Conservation (phyloP, 352 stramenopile species). For the Blastocystis sp. region DNA sequence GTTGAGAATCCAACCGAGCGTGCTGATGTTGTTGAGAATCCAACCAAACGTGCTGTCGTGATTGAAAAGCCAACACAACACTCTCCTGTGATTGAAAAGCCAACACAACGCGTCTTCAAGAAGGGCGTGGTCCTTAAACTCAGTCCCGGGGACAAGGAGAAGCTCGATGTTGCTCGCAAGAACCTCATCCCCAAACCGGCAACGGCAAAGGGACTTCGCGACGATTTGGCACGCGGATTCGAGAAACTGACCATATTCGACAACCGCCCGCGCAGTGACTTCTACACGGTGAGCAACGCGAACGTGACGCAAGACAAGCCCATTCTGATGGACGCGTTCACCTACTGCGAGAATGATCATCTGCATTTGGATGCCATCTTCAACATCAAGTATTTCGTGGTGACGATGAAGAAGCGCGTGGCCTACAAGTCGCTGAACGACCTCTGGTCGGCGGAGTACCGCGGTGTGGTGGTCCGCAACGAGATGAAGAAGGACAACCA, state of each 20-base stretch:
- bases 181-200: not conserved
- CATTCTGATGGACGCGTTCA: slow-evolving; percentile 60
- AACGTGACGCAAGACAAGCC: not conserved
- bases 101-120: not conserved
- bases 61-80: too few species aligned
- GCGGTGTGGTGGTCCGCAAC: not conserved
- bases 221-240: not conserved
- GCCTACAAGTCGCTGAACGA: not conserved
- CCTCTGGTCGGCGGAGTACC: not conserved
- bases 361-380: slow-evolving; percentile 41
- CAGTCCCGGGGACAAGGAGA: not conserved
- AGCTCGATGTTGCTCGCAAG: not conserved
- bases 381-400: slow-evolving; percentile 55
- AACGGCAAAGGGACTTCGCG: not conserved
- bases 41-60: too few species aligned
- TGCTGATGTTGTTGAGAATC: too few species aligned
- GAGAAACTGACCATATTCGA: not conserved
- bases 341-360: slow-evolving; percentile 19
- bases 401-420: not conserved
- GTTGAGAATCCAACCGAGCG: too few species aligned
- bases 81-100: too few species aligned
- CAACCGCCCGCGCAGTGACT: not conserved
- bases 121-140: not conserved
- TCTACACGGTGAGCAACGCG: slow-evolving; percentile 6
- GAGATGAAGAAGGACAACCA: slow-evolving; percentile 22